phyloP scores from a whole-genome alignment of 2,329 filamentous ascomycete genomes.

The Tothia fuscella region DNA sequence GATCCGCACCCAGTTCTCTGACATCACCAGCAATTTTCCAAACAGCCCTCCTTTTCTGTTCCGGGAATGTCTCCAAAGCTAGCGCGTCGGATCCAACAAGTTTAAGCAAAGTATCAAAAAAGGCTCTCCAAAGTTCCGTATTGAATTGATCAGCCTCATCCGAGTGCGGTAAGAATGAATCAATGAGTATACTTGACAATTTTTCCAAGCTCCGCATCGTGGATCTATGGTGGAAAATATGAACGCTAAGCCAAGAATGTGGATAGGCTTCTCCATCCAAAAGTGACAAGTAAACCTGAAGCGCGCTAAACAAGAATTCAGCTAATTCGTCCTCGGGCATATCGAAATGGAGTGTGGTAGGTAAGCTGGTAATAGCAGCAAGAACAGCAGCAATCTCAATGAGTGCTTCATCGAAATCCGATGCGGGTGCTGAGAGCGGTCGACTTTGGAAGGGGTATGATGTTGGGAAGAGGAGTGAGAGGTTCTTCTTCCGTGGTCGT shows the following conservation, averaged over 20 bases:
- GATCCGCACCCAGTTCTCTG: conserved; percentile 75
- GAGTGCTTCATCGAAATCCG: conserved; percentile 69
- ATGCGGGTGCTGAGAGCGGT: conserved; percentile 37
- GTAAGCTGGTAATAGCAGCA: conserved; percentile 65
- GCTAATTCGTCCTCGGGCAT: conserved; percentile 62
- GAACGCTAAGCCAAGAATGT: conserved; percentile 76
- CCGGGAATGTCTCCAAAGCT: conserved; percentile 88
- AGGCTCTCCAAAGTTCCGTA: conserved; percentile 85
- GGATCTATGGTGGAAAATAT: conserved; percentile 86
- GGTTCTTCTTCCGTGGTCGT: conserved; percentile 43
- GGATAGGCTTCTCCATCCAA: conserved; percentile 85
- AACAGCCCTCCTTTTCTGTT: conserved; percentile 89
- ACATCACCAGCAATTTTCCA: conserved; percentile 99
- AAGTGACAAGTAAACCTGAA: conserved; percentile 82
- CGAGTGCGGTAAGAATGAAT: conserved; percentile 72
- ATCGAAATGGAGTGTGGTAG: conserved; percentile 64
- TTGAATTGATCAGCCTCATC: conserved; percentile 89
- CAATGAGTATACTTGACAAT: conserved; percentile 65
- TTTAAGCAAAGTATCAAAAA: conserved; percentile 80
- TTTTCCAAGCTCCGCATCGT: conserved; percentile 79
- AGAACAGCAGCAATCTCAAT: conserved; percentile 82
- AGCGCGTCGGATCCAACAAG: conserved; percentile 81
- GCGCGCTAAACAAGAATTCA: conserved; percentile 61
- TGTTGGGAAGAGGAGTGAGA: conserved; percentile 83
- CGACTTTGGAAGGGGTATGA: conserved; percentile 80